Conservation (phyloP, 2,329 filamentous ascomycete genomes). For the Fusarium sambucinum region DNA sequence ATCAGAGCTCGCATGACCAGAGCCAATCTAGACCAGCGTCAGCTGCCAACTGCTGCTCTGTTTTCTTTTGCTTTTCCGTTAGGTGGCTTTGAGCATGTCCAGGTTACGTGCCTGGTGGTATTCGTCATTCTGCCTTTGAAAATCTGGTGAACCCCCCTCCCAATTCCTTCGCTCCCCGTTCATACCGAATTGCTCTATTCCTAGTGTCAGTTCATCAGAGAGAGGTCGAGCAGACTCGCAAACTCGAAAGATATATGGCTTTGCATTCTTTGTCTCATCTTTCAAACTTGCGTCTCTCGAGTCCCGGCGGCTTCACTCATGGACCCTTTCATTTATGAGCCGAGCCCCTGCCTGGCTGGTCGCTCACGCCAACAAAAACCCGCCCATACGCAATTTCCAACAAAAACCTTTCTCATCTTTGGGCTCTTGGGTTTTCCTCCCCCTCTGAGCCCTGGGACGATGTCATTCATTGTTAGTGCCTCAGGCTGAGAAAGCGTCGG, state of each 20-base stretch:
- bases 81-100: slow-evolving; percentile 19
- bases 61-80: slow-evolving; percentile 9
- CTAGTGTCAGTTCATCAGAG: slow-evolving; percentile 41
- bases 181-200: slow-evolving; percentile 43
- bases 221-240: slow-evolving; percentile 26
- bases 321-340: slow-evolving; percentile 18
- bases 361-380: slow-evolving; percentile 38
- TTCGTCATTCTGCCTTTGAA: slow-evolving; percentile 48
- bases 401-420: slow-evolving; percentile 34
- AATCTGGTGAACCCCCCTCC: slow-evolving; percentile 49
- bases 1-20: slow-evolving; percentile 3
- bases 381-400: slow-evolving; percentile 47
- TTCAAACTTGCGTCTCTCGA: slow-evolving; percentile 22
- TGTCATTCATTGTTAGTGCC: slow-evolving; percentile 40
- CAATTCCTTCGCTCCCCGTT: slow-evolving; percentile 47
- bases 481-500: slow-evolving; percentile 43
- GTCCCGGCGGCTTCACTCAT: slow-evolving; percentile 28
- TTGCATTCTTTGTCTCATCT: slow-evolving; percentile 25
- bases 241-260: slow-evolving; percentile 34
- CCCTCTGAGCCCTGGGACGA: slow-evolving; percentile 28
- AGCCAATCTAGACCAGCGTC: slow-evolving; percentile 12
- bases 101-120: slow-evolving; percentile 41
- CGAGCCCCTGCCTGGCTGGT: slow-evolving; percentile 23
- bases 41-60: slow-evolving; percentile 9
- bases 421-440: slow-evolving; percentile 24